Evolutionary conservation across 768 basidiomycete genomes (phyloP).

Genomic region (Coprinopsis sp.): DNA sequence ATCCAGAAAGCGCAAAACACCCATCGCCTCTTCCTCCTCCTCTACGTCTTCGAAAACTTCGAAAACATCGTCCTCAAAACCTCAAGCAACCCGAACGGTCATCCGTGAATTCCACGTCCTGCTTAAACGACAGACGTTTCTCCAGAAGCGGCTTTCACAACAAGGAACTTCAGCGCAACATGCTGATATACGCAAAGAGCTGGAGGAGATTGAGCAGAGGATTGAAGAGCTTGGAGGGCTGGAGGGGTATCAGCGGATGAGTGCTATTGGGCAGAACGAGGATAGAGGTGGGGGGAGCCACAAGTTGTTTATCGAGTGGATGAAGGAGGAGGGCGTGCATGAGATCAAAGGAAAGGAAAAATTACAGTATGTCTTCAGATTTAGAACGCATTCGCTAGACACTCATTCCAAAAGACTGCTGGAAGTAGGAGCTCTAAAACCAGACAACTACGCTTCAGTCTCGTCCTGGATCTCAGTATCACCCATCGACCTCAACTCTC

Average conservation of each 20-base stretch:
- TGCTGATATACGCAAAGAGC: constrained; percentile 24
- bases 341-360: constrained; percentile 20
- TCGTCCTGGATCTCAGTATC: constrained; percentile 66
- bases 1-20: constrained; percentile 31
- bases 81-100: constrained; percentile 59
- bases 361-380: constrained; percentile 32
- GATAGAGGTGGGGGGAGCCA: constrained; percentile 90
- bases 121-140: constrained; percentile 60
- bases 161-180: too few relatives aligned
- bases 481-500: constrained; percentile 81
- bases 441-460: constrained; percentile 71
- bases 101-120: constrained; percentile 82
- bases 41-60: too few relatives aligned
- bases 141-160: constrained; percentile 31
- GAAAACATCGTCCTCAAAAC: constrained; percentile 46
- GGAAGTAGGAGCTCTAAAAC: constrained; percentile 84
- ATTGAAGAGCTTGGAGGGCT: constrained; percentile 74
- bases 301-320: constrained; percentile 71
- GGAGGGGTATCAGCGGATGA: constrained; percentile 78
- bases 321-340: constrained; percentile 49
- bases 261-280: constrained; percentile 69
- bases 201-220: constrained; percentile 53
- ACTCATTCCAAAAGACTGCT: too few relatives aligned
- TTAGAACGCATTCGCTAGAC: constrained; percentile 3
- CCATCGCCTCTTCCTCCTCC: constrained; percentile 21